These are phyloP conservation scores for Claviceps sp. DNA, from an alignment of 2,329 filamentous ascomycete genomes.

Conservation along the genomic window DNA sequence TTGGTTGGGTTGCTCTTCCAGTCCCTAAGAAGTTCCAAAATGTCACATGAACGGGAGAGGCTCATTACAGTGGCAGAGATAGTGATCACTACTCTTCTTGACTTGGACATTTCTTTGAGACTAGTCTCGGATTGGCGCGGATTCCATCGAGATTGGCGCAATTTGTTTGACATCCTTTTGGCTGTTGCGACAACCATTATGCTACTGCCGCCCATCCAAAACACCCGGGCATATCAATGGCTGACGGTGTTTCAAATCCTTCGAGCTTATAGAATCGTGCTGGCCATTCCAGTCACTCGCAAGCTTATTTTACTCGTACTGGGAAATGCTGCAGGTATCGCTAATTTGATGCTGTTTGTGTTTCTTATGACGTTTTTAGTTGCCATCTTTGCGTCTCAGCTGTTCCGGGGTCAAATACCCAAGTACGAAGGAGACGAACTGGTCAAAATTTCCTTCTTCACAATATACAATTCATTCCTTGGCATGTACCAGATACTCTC, in stretches of 20 bases:
- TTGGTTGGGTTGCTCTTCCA: slow-evolving; percentile 68
- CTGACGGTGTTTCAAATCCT: slow-evolving; percentile 88
- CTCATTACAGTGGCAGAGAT: slow-evolving; percentile 65
- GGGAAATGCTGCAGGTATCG: slow-evolving; percentile 80
- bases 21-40: slow-evolving; percentile 60
- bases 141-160: slow-evolving; percentile 62
- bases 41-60: slow-evolving; percentile 44
- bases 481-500: slow-evolving; percentile 97
- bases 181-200: slow-evolving; percentile 76
- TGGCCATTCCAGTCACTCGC: slow-evolving; percentile 76
- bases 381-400: slow-evolving; percentile 82
- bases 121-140: slow-evolving; percentile 66
- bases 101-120: slow-evolving; percentile 71
- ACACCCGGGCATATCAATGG: slow-evolving; percentile 70
- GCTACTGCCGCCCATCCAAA: slow-evolving; percentile 65
- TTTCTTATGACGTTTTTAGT: slow-evolving; percentile 90
- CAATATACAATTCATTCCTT: slow-evolving; percentile 90
- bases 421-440: slow-evolving; percentile 43
- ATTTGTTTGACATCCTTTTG: slow-evolving; percentile 68
- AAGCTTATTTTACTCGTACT: slow-evolving; percentile 79
- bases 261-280: slow-evolving; percentile 78
- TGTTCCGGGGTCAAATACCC: slow-evolving; percentile 80
- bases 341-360: slow-evolving; percentile 91
- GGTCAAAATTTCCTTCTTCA: slow-evolving; percentile 65
- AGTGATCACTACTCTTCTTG: slow-evolving; percentile 61